A percentile compares a stretch with the other conserved stretches of the same genome.
These are phyloP conservation scores for Boeremia lycopersici DNA, from an alignment of 2,329 filamentous ascomycete genomes.

Conservation along the genomic window DNA sequence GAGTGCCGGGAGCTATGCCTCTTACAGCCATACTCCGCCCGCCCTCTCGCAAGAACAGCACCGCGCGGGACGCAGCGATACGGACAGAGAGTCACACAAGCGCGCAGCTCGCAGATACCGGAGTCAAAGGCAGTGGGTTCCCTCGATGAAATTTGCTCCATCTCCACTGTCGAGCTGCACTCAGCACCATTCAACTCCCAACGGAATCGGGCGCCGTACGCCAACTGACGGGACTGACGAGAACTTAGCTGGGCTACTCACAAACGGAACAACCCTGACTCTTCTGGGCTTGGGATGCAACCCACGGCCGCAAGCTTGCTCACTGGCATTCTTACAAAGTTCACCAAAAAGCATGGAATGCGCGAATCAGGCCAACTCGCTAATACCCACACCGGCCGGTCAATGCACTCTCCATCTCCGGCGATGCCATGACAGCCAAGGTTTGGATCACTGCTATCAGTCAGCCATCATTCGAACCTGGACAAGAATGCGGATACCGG, in stretches of 20 bases:
- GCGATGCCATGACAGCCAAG: not conserved
- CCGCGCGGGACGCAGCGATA: slow-evolving; percentile 15
- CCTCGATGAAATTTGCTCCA: slow-evolving; percentile 9
- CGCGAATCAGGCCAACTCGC: not conserved
- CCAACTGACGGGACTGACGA: slow-evolving; percentile 2
- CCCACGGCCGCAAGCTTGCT: slow-evolving; percentile 12
- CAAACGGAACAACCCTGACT: slow-evolving; percentile 10
- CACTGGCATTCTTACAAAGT: slow-evolving; percentile 2
- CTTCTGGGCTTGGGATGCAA: slow-evolving; percentile 6
- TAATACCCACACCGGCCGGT: slow-evolving; percentile 1
- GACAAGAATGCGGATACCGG: not conserved
- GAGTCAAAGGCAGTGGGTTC: slow-evolving; percentile 16
- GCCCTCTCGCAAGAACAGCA: slow-evolving; percentile 22
- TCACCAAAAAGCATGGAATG: slow-evolving; percentile 15
- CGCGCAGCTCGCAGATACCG: slow-evolving; percentile 15
- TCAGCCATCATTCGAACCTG: not conserved
- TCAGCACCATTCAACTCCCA: slow-evolving; percentile 10
- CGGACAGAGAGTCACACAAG: slow-evolving; percentile 25
- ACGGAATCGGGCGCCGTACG: slow-evolving; percentile 3
- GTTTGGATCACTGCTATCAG: not conserved
- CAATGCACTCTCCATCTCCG: slow-evolving; percentile 3
- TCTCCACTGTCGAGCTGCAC: slow-evolving; percentile 15
- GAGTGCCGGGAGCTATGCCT: slow-evolving; percentile 20
- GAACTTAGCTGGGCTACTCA: not conserved
- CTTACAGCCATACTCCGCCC: slow-evolving; percentile 20